Evolutionary conservation across 176 grass and related monocot species (phyloP).

Genomic region (Canna indica): DNA sequence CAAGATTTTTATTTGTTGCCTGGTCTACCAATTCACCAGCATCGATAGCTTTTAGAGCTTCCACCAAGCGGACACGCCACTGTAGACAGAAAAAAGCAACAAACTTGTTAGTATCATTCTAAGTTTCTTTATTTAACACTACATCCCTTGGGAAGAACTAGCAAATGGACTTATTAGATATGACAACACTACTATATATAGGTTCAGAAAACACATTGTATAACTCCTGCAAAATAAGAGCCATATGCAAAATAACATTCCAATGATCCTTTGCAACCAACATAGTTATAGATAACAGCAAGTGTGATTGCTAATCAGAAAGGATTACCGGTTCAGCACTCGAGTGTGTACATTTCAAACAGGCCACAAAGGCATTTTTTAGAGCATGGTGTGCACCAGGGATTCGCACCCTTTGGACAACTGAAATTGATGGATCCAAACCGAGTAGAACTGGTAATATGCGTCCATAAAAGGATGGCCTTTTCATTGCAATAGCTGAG

Average conservation of each 20-base stretch:
- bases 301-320: conserved; percentile 15
- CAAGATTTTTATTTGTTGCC: conserved; percentile 19
- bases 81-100: conserved; percentile 16
- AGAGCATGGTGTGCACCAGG: conserved; percentile 79
- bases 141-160: background rate
- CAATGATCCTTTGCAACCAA: background rate
- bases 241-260: background rate
- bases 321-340: conserved; percentile 90
- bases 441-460: conserved; percentile 84
- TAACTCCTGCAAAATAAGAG: background rate
- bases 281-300: conserved; percentile 9
- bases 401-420: conserved; percentile 50
- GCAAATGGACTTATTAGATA: background rate
- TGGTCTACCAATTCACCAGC: conserved; percentile 22
- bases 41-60: conserved; percentile 31
- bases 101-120: background rate
- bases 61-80: conserved; percentile 26
- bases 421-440: conserved; percentile 73
- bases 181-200: background rate
- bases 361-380: conserved; percentile 69
- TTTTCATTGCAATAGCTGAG: conserved; percentile 80
- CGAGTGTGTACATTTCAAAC: conserved; percentile 91
- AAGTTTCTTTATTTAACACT: background rate
- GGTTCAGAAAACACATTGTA: background rate
- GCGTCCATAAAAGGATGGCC: conserved; percentile 89